Percentiles rank a stretch among this genome's conserved stretches.
Evolutionary conservation across 2,329 filamentous ascomycete genomes (phyloP).

Genomic region (Didymella pinodella): DNA sequence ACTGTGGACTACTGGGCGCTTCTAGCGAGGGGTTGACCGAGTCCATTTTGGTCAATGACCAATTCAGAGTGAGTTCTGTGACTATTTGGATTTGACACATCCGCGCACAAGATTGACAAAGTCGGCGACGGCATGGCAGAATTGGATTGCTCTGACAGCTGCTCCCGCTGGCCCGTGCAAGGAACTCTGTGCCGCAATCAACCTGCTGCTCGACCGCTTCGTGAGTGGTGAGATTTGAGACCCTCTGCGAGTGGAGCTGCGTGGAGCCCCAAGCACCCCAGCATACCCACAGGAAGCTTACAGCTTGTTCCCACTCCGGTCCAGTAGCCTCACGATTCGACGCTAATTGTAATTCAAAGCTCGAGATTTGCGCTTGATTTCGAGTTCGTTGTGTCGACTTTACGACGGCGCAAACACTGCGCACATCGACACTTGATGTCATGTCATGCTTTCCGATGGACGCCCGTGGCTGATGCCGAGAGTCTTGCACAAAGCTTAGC

Average conservation of each 20-base stretch:
- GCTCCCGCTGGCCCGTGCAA: constrained; percentile 36
- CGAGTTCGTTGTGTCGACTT: constrained; percentile 1
- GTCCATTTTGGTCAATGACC: not conserved
- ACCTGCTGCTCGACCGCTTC: constrained; percentile 24
- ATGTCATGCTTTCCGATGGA: constrained; percentile 31
- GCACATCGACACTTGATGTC: constrained; percentile 21
- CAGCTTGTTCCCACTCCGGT: constrained; percentile 20
- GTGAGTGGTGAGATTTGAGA: constrained; percentile 26
- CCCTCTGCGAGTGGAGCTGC: constrained; percentile 13
- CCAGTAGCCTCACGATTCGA: constrained; percentile 6
- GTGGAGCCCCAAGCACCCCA: constrained; percentile 22
- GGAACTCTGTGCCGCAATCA: constrained; percentile 24
- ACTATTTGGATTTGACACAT: constrained; percentile 1
- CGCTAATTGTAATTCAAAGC: constrained; percentile 7
- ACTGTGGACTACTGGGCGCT: not conserved
- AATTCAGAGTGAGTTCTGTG: not conserved
- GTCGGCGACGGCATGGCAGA: constrained; percentile 26
- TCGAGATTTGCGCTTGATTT: constrained; percentile 13
- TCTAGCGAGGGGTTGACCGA: not conserved
- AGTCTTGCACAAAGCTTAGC: constrained; percentile 43
- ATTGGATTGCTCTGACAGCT: constrained; percentile 23
- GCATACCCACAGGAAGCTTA: constrained; percentile 16
- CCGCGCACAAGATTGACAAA: constrained; percentile 13
- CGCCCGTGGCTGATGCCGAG: constrained; percentile 36
- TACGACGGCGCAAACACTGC: constrained; percentile 1